phyloP scores from a whole-genome alignment of 2,329 filamentous ascomycete genomes.

The Apiospora arundinis region DNA sequence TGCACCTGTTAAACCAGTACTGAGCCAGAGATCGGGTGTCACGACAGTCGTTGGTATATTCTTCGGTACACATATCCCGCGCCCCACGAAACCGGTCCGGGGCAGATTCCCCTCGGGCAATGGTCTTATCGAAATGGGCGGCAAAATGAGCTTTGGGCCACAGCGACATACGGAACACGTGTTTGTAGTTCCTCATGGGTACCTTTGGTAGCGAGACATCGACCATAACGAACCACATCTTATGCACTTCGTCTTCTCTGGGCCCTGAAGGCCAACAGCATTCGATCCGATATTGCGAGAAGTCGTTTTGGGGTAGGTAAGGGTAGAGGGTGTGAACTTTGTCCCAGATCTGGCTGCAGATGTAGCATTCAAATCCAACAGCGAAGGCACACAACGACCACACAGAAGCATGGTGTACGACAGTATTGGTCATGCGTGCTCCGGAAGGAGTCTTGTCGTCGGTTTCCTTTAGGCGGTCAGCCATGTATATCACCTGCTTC shows the following conservation, averaged over 20 bases:
- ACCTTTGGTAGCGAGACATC: not conserved
- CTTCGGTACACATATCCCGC: not conserved
- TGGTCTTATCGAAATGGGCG: not conserved
- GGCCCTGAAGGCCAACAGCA: not conserved
- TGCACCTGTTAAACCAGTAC: not conserved
- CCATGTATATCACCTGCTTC: not conserved
- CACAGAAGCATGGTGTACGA: not conserved
- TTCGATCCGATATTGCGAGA: not conserved
- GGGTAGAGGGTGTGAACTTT: not conserved
- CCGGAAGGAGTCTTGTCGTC: no score
- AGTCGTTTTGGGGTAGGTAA: not conserved
- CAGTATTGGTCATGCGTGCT: not conserved
- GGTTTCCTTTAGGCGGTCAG: not conserved
- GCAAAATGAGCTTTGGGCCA: not conserved
- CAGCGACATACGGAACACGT: not conserved
- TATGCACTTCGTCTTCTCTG: not conserved
- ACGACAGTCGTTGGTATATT: not conserved
- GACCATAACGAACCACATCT: constrained; percentile 14
- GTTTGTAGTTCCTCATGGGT: not conserved
- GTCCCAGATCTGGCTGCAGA: not conserved
- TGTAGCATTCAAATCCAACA: not conserved
- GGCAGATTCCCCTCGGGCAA: no score
- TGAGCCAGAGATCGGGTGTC: not conserved
- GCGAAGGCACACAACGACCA: not conserved
- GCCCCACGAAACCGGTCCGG: not conserved